Percentiles rank a stretch among this genome's conserved stretches.
These are phyloP conservation scores for Rhytidiadelphus loreus DNA, from an alignment of 225 moss, liverwort and hornwort species.

Conservation along the genomic window DNA sequence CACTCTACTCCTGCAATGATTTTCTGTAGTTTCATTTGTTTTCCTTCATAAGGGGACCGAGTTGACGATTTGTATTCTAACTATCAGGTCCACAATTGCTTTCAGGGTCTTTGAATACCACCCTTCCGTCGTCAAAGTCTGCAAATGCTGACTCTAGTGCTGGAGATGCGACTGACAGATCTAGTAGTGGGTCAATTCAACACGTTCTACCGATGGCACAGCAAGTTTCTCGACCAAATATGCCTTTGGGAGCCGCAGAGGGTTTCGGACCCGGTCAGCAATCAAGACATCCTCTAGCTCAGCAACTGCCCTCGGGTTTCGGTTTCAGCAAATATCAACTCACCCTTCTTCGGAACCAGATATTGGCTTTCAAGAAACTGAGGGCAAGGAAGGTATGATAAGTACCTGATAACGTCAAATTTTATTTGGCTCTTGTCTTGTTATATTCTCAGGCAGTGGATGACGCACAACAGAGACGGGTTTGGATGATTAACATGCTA, in stretches of 20 bases:
- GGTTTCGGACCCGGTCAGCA: conserved; percentile 38
- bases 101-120: conserved; percentile 21
- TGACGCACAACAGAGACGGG: neutral
- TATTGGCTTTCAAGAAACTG: conserved; percentile 88
- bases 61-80: conserved; percentile 1
- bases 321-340: conserved; percentile 94
- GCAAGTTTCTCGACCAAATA: conserved; percentile 29
- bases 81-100: neutral
- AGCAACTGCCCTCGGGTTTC: conserved; percentile 42
- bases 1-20: neutral
- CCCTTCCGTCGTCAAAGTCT: conserved; percentile 17
- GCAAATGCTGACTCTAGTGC: conserved; percentile 12
- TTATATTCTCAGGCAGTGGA: neutral
- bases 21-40: neutral
- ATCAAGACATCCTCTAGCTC: conserved; percentile 30
- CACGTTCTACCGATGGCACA: conserved; percentile 37
- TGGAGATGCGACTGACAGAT: conserved; percentile 27
- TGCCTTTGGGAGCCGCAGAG: conserved; percentile 33
- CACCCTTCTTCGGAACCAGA: conserved; percentile 77
- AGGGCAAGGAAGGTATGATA: conserved; percentile 50
- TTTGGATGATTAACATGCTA: neutral
- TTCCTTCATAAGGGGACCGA: neutral
- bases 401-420: neutral
- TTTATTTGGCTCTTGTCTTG: neutral
- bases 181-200: conserved; percentile 14